Evolutionary conservation across 148 eudicot genomes (phyloP).

Genomic region (Silene latifolia): DNA sequence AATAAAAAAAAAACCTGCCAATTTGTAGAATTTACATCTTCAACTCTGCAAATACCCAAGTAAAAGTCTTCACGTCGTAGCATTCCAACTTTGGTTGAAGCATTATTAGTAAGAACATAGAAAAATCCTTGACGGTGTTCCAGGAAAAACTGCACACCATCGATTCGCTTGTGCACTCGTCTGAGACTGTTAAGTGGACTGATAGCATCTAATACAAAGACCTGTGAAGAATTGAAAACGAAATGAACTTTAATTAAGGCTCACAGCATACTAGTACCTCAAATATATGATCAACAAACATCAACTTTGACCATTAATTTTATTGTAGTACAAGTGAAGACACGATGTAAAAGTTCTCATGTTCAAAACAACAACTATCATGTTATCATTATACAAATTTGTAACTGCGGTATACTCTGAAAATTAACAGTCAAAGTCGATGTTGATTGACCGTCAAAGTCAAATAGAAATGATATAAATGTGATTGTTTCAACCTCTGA

Average conservation of each 20-base stretch:
- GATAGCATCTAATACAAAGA: conserved; percentile 59
- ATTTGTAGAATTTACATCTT: conserved; percentile 43
- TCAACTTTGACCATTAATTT: too few relatives aligned
- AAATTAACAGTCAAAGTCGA: too few relatives aligned
- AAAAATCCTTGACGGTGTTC: conserved; percentile 86
- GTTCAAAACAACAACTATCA: too few relatives aligned
- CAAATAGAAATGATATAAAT: too few relatives aligned
- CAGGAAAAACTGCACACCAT: conserved; percentile 78
- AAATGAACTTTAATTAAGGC: neutral
- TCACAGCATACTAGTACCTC: neutral
- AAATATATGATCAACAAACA: neutral
- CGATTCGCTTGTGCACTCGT: conserved; percentile 64
- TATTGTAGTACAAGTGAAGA: too few relatives aligned
- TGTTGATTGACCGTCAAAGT: too few relatives aligned
- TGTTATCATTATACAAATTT: too few relatives aligned
- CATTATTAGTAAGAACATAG: conserved; percentile 74
- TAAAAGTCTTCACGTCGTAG: conserved; percentile 48
- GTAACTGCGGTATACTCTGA: too few relatives aligned
- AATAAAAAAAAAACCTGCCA: conserved; percentile 72
- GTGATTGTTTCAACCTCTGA: conserved; percentile 70
- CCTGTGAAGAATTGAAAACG: conserved; percentile 45
- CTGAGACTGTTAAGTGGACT: conserved; percentile 50
- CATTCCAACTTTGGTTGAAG: conserved; percentile 33
- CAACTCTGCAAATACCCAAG: conserved; percentile 56
- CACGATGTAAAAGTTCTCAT: too few relatives aligned